These are phyloP conservation scores for Phytophthora quininea DNA, from an alignment of 352 stramenopile genomes.

Conservation along the genomic window DNA sequence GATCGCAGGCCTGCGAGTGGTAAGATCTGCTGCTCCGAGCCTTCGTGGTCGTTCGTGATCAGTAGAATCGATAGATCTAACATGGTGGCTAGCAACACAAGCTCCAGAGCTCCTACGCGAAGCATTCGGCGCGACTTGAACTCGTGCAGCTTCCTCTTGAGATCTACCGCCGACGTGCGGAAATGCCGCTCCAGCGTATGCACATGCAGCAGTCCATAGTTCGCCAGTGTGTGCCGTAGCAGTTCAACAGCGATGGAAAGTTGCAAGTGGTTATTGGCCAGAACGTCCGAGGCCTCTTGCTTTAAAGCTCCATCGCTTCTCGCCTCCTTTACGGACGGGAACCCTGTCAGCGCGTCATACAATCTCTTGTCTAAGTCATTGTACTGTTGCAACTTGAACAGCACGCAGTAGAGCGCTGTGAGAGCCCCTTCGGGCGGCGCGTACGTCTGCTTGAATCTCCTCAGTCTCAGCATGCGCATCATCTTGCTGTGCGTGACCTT, in stretches of 20 bases:
- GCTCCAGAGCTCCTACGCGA: conserved; percentile 68
- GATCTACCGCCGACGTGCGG: conserved; percentile 56
- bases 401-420: conserved; percentile 68
- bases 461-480: conserved; percentile 62
- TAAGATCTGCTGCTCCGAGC: conserved; percentile 64
- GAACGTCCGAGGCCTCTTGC: conserved; percentile 18
- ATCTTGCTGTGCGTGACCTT: conserved; percentile 60
- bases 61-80: conserved; percentile 75
- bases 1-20: conserved; percentile 53
- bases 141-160: conserved; percentile 82
- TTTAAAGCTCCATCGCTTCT: conserved; percentile 12
- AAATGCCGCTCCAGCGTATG: conserved; percentile 62
- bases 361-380: conserved; percentile 79
- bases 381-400: conserved; percentile 67
- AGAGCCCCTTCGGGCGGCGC: conserved; percentile 39
- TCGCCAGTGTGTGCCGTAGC: conserved; percentile 64
- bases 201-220: conserved; percentile 76
- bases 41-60: conserved; percentile 84
- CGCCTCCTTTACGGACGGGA: conserved; percentile 13
- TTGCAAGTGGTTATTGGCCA: conserved; percentile 36
- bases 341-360: conserved; percentile 58
- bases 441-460: conserved; percentile 53
- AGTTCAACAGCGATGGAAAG: conserved; percentile 50
- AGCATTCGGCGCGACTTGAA: conserved; percentile 68
- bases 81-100: conserved; percentile 77